Conservation (phyloP, 768 basidiomycete species). For the Pleurotus eryngii region DNA sequence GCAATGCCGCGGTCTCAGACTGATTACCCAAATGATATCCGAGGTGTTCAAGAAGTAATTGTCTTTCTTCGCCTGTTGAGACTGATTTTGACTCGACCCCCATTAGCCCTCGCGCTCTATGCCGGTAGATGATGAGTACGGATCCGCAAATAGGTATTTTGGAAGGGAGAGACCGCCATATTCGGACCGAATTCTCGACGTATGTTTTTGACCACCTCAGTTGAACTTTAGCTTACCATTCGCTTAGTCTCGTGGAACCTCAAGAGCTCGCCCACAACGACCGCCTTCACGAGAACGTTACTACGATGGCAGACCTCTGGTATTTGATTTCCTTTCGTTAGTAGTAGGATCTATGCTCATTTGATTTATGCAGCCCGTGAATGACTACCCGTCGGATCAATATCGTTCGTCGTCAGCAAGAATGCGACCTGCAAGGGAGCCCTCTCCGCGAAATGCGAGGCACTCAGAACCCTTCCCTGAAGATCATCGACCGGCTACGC, state of each 20-base stretch:
- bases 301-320: neutral
- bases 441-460: conserved; percentile 10
- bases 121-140: neutral
- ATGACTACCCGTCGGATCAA: neutral
- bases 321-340: neutral
- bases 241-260: neutral
- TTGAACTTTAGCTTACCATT: neutral
- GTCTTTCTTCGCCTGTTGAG: neutral
- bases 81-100: neutral
- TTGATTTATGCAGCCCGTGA: neutral
- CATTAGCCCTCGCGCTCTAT: neutral
- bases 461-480: neutral
- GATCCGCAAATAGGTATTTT: neutral
- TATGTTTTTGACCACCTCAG: neutral
- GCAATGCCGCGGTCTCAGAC: too few relatives aligned
- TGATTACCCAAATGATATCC: neutral
- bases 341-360: neutral
- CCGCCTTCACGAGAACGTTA: neutral
- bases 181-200: neutral
- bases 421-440: conserved; percentile 20
- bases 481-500: conserved; percentile 17
- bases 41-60: neutral
- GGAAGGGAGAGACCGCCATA: neutral
- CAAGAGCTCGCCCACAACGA: neutral
- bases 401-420: conserved; percentile 9